Percentiles rank a stretch among this genome's conserved stretches.
These are phyloP conservation scores for Podospora pseudoanserina DNA, from an alignment of 495 filamentous ascomycete genomes.

Conservation along the genomic window DNA sequence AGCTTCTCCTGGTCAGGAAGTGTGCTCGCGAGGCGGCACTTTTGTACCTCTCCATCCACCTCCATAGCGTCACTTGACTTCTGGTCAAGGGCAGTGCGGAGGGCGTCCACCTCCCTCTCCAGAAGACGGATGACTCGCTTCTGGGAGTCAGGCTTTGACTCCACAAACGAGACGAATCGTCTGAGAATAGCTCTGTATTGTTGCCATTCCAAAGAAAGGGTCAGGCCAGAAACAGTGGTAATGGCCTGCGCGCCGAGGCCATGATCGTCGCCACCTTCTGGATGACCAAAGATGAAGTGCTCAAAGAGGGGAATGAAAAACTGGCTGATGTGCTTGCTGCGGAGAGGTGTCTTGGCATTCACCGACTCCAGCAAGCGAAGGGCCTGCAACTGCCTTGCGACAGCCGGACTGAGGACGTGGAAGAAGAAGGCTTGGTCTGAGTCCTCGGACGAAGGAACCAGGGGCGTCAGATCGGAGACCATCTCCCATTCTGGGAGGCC, in stretches of 20 bases:
- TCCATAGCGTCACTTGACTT: slow-evolving; percentile 42
- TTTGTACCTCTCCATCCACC: slow-evolving; percentile 32
- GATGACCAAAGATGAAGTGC: slow-evolving; percentile 82
- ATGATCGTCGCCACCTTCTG: slow-evolving; percentile 72
- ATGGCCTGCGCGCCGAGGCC: slow-evolving; percentile 82
- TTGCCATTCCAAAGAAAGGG: slow-evolving; percentile 79
- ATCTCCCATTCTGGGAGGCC: slow-evolving; percentile 62
- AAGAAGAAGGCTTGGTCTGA: slow-evolving; percentile 86
- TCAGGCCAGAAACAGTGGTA: slow-evolving; percentile 66
- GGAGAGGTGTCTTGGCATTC: slow-evolving; percentile 58
- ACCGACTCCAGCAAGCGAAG: slow-evolving; percentile 68
- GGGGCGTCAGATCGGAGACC: slow-evolving; percentile 67
- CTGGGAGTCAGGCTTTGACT: slow-evolving; percentile 75
- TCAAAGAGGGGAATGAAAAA: slow-evolving; percentile 90
- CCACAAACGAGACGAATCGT: slow-evolving; percentile 74
- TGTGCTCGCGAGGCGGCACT: slow-evolving; percentile 53
- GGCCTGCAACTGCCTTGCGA: slow-evolving; percentile 80
- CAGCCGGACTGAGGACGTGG: slow-evolving; percentile 87
- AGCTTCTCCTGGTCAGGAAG: slow-evolving; percentile 69
- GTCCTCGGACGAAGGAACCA: slow-evolving; percentile 69
- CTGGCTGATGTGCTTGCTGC: slow-evolving; percentile 72
- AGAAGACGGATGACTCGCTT: slow-evolving; percentile 82
- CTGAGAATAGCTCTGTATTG: slow-evolving; percentile 80
- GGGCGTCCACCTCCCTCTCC: slow-evolving; percentile 71
- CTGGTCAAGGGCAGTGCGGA: slow-evolving; percentile 51